Base-by-base conservation (phyloP, 2,329 filamentous ascomycete genomes). In the Aspergillus tanneri region DNA sequence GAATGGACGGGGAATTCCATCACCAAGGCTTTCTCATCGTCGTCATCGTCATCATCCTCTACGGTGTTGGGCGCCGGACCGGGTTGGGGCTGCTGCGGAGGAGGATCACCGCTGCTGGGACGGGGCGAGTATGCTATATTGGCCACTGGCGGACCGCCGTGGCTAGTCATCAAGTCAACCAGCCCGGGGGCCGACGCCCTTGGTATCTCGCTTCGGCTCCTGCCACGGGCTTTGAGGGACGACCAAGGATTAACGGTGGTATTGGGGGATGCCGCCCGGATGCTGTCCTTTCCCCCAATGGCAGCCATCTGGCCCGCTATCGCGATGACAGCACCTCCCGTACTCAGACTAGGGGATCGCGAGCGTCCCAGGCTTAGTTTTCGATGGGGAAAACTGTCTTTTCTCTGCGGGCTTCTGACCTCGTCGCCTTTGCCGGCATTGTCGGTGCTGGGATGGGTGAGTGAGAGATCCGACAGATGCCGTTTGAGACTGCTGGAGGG, bases 11-110 rank as follows among this genome's bases (percentile, higher is more conserved):
- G 76, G 4, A 84, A 76, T 39, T 86, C 82, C 63, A 82, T 79
- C 39, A 78, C 81, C 53, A 85, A 69, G 5, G 84, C 82, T 23
- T 75, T 74, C 28, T 86, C 85, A 28, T 85, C 82, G 0, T 86
- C 82, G 3, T 84, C 81, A 2, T 78, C 74, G 3, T 77, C 73
- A 6, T 77, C 74, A n/a, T 77, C 74, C 9, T 68, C 62, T 41
- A 63, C 64, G 6, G 60, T 60, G 12, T 61, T 58, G 4, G 40
- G 45, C 4, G 22, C 34, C 21, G 24, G n/a, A n/a, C n/a, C n/a
- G n/a, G n/a, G 24, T 4, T 61, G 55, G 19, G 49, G 27, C 16
- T 36, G 32, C 34, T n/a, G 46, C n/a, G 22, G 43, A 37, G 35
- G 48, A 43, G 49, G 23, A 56, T 55, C 43, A 50, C 52, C 44